Evolutionary conservation across 2,329 filamentous ascomycete species (phyloP).

Genomic region (Tolypocladium capitatum): DNA sequence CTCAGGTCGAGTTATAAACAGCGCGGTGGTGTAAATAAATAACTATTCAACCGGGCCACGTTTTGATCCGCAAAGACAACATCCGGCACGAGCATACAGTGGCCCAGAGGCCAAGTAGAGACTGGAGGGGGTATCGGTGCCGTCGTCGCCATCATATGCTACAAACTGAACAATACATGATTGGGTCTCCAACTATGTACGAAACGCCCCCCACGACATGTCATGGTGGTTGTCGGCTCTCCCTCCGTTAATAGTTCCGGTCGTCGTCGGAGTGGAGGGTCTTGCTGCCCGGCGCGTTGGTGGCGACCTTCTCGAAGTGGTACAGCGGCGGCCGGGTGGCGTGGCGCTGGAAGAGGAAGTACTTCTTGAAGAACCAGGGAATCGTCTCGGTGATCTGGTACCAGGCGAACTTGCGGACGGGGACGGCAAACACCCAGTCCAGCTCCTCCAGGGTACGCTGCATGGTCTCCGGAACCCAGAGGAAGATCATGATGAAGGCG

Average conservation of each 20-base stretch:
- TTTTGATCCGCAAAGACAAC: background rate
- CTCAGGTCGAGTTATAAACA: background rate
- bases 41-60: background rate
- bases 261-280: background rate
- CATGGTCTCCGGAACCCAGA: constrained; percentile 38
- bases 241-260: background rate
- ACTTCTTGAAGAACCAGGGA: constrained; percentile 19
- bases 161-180: background rate
- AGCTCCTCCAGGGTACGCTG: constrained; percentile 36
- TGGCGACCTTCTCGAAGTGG: constrained; percentile 17
- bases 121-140: background rate
- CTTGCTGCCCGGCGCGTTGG: background rate
- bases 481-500: constrained; percentile 41
- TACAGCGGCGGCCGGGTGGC: constrained; percentile 22
- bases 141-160: background rate
- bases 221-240: background rate
- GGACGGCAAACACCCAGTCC: constrained; percentile 36
- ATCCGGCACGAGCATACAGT: background rate
- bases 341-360: constrained; percentile 17
- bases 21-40: background rate
- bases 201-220: background rate
- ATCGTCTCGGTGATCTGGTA: constrained; percentile 22
- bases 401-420: constrained; percentile 25
- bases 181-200: background rate
- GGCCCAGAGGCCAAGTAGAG: background rate